These are phyloP conservation scores for Emiliania huxleyi DNA, from an alignment of 78 protist genomes.

Conservation along the genomic window DNA sequence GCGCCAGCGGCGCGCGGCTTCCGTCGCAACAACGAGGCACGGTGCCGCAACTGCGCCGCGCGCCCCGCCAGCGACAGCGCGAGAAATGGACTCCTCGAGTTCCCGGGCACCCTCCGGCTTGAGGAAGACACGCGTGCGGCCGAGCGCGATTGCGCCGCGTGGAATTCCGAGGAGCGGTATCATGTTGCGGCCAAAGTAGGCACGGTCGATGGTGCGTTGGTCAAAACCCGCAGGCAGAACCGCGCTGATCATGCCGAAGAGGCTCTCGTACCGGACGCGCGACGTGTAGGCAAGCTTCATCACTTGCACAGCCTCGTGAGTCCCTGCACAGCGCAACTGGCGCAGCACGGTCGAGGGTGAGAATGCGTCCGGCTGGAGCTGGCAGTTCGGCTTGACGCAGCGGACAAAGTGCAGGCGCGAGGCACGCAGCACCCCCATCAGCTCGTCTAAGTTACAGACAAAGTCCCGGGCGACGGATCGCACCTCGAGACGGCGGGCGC, in stretches of 20 bases:
- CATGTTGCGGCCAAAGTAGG: not conserved
- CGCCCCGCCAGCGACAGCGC: no score
- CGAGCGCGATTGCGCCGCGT: not conserved
- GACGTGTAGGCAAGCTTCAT: not conserved
- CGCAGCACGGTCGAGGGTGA: not conserved
- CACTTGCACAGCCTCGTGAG: not conserved
- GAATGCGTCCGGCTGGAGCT: not conserved
- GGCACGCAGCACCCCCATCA: not conserved
- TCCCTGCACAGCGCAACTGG: not conserved
- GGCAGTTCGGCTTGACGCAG: slow-evolving; percentile 2
- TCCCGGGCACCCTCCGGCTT: no score
- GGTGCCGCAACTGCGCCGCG: no score
- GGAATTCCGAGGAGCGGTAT: not conserved
- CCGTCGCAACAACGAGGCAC: no score
- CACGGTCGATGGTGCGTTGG: not conserved
- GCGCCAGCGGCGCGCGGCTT: no score
- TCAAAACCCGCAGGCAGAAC: not conserved
- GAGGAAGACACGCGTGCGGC: not conserved
- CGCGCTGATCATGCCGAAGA: not conserved
- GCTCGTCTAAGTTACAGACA: not conserved
- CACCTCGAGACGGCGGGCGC: not conserved
- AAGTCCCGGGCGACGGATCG: not conserved
- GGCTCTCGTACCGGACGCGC: not conserved
- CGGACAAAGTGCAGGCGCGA: not conserved
- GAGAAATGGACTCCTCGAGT: no score